Evolutionary conservation across 2,329 filamentous ascomycete genomes (phyloP).

Genomic region (Knufia fluminis): DNA sequence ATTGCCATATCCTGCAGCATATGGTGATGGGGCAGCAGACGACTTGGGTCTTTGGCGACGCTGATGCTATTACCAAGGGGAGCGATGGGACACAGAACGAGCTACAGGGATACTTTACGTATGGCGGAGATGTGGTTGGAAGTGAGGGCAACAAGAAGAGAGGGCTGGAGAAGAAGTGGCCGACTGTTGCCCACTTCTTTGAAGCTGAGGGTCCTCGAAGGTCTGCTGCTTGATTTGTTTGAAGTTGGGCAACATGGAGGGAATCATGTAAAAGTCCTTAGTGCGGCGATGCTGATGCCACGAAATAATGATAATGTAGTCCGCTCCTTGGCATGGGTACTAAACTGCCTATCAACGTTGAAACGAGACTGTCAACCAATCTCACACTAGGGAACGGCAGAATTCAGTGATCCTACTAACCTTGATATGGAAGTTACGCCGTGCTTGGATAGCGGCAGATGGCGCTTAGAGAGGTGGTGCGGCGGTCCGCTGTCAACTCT

Average conservation of each 20-base stretch:
- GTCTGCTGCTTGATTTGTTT: background rate
- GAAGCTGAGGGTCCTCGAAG: background rate
- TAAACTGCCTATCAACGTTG: background rate
- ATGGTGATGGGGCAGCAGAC: constrained; percentile 37
- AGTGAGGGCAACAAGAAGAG: constrained; percentile 5
- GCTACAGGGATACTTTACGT: constrained; percentile 37
- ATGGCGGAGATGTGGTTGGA: constrained; percentile 19
- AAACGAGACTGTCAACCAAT: too few species aligned
- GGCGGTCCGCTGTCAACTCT: too few species aligned
- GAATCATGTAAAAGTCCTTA: background rate
- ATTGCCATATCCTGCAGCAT: constrained; percentile 43
- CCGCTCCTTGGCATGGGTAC: constrained; percentile 3
- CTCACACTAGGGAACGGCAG: too few species aligned
- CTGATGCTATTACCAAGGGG: constrained; percentile 29
- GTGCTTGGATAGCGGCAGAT: too few species aligned
- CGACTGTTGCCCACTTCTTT: constrained; percentile 8
- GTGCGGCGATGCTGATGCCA: background rate
- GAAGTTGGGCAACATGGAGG: background rate
- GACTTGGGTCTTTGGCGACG: constrained; percentile 40
- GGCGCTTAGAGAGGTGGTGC: too few species aligned
- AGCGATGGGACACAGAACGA: constrained; percentile 32
- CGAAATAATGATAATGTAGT: background rate
- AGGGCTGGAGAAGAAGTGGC: constrained; percentile 7
- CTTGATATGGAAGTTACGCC: too few species aligned
- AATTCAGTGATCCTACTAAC: too few species aligned